A percentile compares a stretch with the other conserved stretches of the same genome.
These are phyloP conservation scores for Gigaspora rosea DNA, from an alignment of 192 early-diverging fungal genomes.

Conservation along the genomic window DNA sequence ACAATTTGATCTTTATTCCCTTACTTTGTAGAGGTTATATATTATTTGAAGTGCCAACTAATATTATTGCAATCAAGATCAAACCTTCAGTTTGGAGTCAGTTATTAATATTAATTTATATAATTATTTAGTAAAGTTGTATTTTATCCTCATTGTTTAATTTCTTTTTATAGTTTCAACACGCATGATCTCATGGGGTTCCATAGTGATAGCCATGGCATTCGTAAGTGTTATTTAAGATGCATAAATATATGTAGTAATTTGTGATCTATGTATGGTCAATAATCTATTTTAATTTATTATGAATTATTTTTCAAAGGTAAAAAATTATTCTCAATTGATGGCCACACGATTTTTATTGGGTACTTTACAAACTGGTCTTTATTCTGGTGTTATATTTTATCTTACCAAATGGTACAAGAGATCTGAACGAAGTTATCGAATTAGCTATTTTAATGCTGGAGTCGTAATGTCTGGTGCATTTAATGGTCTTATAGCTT, in stretches of 20 bases:
- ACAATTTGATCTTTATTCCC: too few relatives aligned
- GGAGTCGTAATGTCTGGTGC: conserved; percentile 55
- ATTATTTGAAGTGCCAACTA: too few relatives aligned
- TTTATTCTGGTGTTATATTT: conserved; percentile 61
- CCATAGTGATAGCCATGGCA: conserved; percentile 55
- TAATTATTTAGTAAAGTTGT: too few relatives aligned
- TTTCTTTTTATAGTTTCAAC: conserved; percentile 39
- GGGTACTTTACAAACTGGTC: conserved; percentile 57
- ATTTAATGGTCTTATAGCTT: conserved; percentile 70
- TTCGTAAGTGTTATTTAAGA: conserved; percentile 36
- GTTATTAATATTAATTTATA: too few relatives aligned
- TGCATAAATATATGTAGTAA: not conserved
- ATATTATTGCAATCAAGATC: too few relatives aligned
- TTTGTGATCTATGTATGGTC: too few relatives aligned
- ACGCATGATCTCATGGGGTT: conserved; percentile 58
- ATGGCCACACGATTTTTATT: conserved; percentile 60
- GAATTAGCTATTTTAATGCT: conserved; percentile 56
- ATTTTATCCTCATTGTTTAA: too few relatives aligned
- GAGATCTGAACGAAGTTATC: conserved; percentile 40
- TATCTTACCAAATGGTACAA: conserved; percentile 46
- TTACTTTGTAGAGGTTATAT: too few relatives aligned
- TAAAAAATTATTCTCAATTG: conserved; percentile 42
- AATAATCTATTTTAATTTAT: not conserved
- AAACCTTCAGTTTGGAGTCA: too few relatives aligned
- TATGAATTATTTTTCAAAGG: not conserved